phyloP scores from a whole-genome alignment of 805 yeast species.

The Pichia insulana region DNA sequence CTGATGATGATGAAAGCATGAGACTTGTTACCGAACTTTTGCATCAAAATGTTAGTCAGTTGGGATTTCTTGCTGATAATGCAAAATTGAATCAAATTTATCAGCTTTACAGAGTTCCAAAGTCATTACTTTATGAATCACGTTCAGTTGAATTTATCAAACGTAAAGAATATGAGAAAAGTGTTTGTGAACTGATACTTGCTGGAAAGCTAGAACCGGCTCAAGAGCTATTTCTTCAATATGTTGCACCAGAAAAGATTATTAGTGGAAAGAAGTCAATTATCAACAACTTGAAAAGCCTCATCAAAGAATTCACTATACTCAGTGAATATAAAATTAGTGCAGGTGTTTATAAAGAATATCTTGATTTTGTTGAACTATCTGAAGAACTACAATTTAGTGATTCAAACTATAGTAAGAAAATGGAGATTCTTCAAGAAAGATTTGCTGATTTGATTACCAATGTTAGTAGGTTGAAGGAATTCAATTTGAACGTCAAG shows the following conservation, averaged over 20 bases:
- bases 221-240: constrained; percentile 42
- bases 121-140: constrained; percentile 41
- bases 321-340: constrained; percentile 45
- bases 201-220: constrained; percentile 60
- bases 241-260: constrained; percentile 69
- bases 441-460: constrained; percentile 34
- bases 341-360: constrained; percentile 49
- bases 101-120: constrained; percentile 39
- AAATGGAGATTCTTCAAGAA: constrained; percentile 11
- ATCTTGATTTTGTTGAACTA: constrained; percentile 28
- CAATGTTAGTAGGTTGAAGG: constrained; percentile 36
- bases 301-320: constrained; percentile 38
- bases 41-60: constrained; percentile 25
- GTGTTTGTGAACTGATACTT: constrained; percentile 49
- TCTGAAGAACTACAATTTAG: neutral
- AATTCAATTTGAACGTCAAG: constrained; percentile 29
- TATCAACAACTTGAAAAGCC: constrained; percentile 22
- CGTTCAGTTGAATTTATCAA: constrained; percentile 49
- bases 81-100: constrained; percentile 31
- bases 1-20: constrained; percentile 37
- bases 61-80: constrained; percentile 23
- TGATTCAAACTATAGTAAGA: constrained; percentile 10
- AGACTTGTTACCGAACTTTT: constrained; percentile 32
- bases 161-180: constrained; percentile 44
- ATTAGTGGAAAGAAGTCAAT: constrained; percentile 32